Evolutionary conservation across 129 eudicot species (phyloP), one percentile per base, ranked within the genome.

Genomic region (Ambrosia trifida): DNA sequence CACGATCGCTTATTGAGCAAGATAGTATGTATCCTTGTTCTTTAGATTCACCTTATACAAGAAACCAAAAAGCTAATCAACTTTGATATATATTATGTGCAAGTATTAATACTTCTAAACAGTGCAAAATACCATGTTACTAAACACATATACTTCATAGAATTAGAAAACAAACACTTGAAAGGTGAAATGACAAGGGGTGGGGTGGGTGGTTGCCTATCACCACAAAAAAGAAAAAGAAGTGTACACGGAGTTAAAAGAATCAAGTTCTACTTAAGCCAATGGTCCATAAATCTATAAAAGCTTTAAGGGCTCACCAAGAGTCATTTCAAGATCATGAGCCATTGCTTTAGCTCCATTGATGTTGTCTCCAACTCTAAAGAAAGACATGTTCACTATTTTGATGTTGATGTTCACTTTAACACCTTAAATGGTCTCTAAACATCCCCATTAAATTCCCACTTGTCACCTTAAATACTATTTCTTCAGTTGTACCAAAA

Each of bases 341-440:
- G 65, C 79, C 79, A 75, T 66, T 75, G 79, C 73, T 65, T 75
- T 75, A 52, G 20, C 58, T 65, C 72, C 79, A 52, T 74, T 65
- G 14, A 65, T 64, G 47, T 54, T 75, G 72, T 65, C 51, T 53
- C 66, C 79, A 20, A 52, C 68, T 17, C 46, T 69, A 69, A 53
- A 61, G 45, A 75, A 52, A 30, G 79, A 52, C 65, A 41, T 46
- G 58, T 30, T 66, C 73, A 75, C 76, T 77, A 61, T 76, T 40
- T 50, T 61, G 81, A 77, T 77, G 76, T 49, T 60, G 81, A 77
- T 77, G 76, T 77, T 60, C 81, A 77, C 81, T 56, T 58, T 59
- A 68, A 35, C 3, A 67, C 63, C 70, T 58, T 69, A 38, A 47
- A 49, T 61, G 53, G 20, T 41, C 54, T 64, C 24, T 43, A 64